Evolutionary conservation across 1,284 basidiomycete genomes (phyloP), one percentile per base, ranked within the genome.

Genomic region (Puccinia polysora): DNA sequence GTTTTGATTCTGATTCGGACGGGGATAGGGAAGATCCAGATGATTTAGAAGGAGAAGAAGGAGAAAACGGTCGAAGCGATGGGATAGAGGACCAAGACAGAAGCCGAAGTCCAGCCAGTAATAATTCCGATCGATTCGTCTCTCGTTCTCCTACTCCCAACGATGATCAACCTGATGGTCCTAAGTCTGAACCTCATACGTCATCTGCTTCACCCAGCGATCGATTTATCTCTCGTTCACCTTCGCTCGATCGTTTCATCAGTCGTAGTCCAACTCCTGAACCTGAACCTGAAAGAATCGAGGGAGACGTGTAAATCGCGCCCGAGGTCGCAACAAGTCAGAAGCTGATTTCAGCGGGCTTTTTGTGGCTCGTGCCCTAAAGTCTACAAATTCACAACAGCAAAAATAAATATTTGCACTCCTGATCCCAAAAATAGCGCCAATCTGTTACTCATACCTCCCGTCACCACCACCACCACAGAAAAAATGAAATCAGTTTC

Each of bases 191-290:
- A 30, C n/a, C 15, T 8, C 18, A 36, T 34, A 20, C 34, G 14
- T 59, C 67, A 30, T 18, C 49, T 43, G 28, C 23, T 20, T 43
- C 38, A 15, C 43, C 40, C 20, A 68, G 50, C 18, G 74, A 75
- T 23, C 72, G 75, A 20, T 76, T 74, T 47, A 64, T 76, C 34
- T 76, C 76, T 20, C 71, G 75, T 25, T 75, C 75, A 30, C 75
- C 75, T 25, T 75, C 76, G 0, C 69, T 74, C 18, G 74, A 62
- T 14, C 74, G 74, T 6, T 74, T 73, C 47, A 55, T 73, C 32
- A 72, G 64, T 36, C 50, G 74, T 10, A 73, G 64, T 25, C 73
- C 73, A n/a, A 63, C 71, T n/a, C n/a, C n/a, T n/a, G n/a, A n/a
- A 43, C 40, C 40, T 43, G 63, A 73, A 43, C 62, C 36, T 5